Percentiles rank a stretch among this genome's conserved stretches.
Conservation (phyloP, 768 basidiomycete genomes). For the Dentipellis fragilis region DNA sequence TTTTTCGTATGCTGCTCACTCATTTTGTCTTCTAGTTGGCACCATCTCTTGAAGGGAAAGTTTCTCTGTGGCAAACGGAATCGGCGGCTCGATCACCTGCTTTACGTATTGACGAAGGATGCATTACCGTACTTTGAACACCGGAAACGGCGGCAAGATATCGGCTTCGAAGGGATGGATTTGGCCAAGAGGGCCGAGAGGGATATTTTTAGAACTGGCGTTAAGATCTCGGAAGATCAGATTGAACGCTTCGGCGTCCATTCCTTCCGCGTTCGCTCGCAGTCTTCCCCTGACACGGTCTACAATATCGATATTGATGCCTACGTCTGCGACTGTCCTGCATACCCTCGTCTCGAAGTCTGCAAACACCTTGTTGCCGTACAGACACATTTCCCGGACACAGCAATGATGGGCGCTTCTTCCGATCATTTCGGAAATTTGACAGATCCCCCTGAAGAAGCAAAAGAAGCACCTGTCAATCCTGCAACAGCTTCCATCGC, state of each 20-base stretch:
- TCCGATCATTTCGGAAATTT: no score
- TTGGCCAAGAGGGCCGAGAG: background rate
- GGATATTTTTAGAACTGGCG: background rate
- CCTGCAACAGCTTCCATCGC: background rate
- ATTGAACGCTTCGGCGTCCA: background rate
- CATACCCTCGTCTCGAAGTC: background rate
- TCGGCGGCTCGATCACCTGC: background rate
- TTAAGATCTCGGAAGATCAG: background rate
- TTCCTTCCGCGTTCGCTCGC: background rate
- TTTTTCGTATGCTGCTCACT: no score
- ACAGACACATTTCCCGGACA: background rate
- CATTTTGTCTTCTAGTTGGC: background rate
- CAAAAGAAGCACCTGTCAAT: background rate
- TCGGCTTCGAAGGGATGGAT: background rate
- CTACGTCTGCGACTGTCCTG: background rate
- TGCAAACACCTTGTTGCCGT: slow-evolving; percentile 1
- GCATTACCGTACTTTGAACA: background rate
- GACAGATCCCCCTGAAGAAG: background rate
- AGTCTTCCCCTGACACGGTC: background rate
- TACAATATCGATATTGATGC: background rate
- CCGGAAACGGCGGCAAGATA: background rate
- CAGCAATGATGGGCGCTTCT: background rate
- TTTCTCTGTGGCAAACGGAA: slow-evolving; percentile 1
- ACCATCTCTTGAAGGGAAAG: background rate
- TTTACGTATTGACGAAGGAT: background rate